Percentiles rank a stretch among this genome's conserved stretches.
Evolutionary conservation across 2,329 filamentous ascomycete genomes (phyloP).

Genomic region (Ceratocystis variospora): DNA sequence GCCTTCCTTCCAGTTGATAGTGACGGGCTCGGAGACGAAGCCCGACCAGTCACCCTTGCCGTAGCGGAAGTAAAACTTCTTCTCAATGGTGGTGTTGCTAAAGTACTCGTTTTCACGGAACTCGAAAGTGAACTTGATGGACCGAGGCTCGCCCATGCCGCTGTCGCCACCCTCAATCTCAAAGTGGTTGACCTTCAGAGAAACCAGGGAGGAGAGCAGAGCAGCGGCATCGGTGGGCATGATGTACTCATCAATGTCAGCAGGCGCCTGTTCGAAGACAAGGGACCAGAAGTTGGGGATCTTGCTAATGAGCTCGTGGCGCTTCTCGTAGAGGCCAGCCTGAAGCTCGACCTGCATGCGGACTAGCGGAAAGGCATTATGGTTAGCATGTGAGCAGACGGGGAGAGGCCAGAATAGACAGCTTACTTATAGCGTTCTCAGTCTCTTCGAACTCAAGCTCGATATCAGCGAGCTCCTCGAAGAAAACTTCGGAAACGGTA

Average conservation of each 20-base stretch:
- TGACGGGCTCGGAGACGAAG: constrained; percentile 76
- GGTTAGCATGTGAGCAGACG: constrained; percentile 18
- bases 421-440: constrained; percentile 68
- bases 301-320: constrained; percentile 52
- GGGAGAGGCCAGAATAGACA: constrained; percentile 22
- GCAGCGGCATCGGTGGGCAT: constrained; percentile 64
- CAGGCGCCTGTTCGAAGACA: constrained; percentile 74
- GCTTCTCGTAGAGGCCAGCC: constrained; percentile 61
- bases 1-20: constrained; percentile 74
- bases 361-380: constrained; percentile 35
- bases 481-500: constrained; percentile 34
- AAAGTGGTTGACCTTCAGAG: constrained; percentile 63
- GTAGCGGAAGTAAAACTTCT: constrained; percentile 80
- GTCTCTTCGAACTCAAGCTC: constrained; percentile 74
- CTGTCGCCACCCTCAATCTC: constrained; percentile 48
- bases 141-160: constrained; percentile 61
- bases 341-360: constrained; percentile 57
- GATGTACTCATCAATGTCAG: constrained; percentile 78
- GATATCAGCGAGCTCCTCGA: constrained; percentile 64
- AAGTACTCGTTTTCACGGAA: constrained; percentile 77
- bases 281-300: constrained; percentile 92
- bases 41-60: constrained; percentile 54
- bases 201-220: constrained; percentile 53
- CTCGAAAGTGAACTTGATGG: constrained; percentile 61
- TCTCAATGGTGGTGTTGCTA: constrained; percentile 62